Evolutionary conservation across 148 eudicot species (phyloP).

Genomic region (Mesembryanthemum crystallinum): DNA sequence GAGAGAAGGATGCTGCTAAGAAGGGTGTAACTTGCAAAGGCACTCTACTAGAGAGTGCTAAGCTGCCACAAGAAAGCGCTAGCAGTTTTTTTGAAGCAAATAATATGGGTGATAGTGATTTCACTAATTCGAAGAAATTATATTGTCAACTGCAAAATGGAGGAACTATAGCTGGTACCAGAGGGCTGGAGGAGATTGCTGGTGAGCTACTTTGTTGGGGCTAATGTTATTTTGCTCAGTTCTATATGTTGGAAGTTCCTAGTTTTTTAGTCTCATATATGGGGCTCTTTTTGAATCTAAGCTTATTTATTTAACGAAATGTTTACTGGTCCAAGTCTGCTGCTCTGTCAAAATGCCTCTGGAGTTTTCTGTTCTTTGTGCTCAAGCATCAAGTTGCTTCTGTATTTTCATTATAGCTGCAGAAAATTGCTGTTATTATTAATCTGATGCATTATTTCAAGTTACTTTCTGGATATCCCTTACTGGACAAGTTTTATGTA

Average conservation of each 20-base stretch:
- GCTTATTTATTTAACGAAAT: too few relatives aligned
- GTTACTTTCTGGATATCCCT: background rate
- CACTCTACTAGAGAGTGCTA: constrained; percentile 28
- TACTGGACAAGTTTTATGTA: background rate
- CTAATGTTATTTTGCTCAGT: background rate
- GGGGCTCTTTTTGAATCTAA: too few relatives aligned
- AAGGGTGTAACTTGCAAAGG: constrained; percentile 25
- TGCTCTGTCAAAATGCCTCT: background rate
- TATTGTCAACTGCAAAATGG: constrained; percentile 30
- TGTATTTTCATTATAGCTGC: background rate
- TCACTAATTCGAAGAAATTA: constrained; percentile 23
- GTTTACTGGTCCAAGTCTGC: background rate
- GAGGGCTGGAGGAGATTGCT: constrained; percentile 46
- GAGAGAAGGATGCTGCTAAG: constrained; percentile 12
- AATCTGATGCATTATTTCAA: background rate
- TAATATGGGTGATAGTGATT: constrained; percentile 18
- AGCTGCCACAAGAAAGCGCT: constrained; percentile 19
- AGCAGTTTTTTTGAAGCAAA: constrained; percentile 14
- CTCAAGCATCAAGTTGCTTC: background rate
- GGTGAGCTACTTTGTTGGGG: constrained; percentile 38
- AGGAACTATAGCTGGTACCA: constrained; percentile 38
- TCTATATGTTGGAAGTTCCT: background rate
- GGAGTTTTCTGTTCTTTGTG: background rate
- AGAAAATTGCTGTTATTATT: background rate
- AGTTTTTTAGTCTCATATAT: background rate